Evolutionary conservation across 257 asterid genomes (phyloP).

Genomic region (Nicotiana paniculata): DNA sequence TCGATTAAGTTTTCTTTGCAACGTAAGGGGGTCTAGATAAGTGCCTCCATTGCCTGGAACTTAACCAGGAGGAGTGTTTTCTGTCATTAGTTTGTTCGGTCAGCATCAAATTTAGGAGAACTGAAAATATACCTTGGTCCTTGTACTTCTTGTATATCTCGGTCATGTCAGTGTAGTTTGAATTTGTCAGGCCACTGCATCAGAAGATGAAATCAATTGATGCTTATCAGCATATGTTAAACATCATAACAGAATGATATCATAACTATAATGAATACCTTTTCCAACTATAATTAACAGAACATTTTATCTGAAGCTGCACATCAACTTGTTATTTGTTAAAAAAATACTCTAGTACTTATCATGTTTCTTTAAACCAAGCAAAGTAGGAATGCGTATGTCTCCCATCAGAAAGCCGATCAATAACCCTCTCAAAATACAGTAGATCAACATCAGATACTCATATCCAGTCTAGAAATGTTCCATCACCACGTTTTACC

Average conservation of each 20-base stretch:
- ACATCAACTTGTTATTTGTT: not conserved
- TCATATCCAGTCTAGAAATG: not conserved
- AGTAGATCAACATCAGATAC: not conserved
- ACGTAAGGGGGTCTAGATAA: not conserved
- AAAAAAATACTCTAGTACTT: not conserved
- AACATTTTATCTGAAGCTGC: not conserved
- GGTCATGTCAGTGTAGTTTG: constrained; percentile 71
- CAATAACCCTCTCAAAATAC: not conserved
- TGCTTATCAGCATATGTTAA: not conserved
- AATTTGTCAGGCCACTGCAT: constrained; percentile 79
- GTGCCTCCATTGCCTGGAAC: not conserved
- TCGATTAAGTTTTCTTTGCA: not conserved
- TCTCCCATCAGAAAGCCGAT: not conserved
- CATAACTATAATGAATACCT: not conserved
- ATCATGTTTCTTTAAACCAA: not conserved
- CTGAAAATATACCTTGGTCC: constrained; percentile 50
- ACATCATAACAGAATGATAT: not conserved
- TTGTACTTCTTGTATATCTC: constrained; percentile 61
- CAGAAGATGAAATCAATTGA: not conserved
- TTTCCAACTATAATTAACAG: not conserved
- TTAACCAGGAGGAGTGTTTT: too few species aligned
- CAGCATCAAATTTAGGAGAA: not conserved
- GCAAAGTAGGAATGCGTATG: not conserved
- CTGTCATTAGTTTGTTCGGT: not conserved
- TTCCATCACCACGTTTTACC: not conserved